Evolutionary conservation across 257 asterid species (phyloP), one percentile per base, ranked within the genome.

Genomic region (Jacaranda copaia): DNA sequence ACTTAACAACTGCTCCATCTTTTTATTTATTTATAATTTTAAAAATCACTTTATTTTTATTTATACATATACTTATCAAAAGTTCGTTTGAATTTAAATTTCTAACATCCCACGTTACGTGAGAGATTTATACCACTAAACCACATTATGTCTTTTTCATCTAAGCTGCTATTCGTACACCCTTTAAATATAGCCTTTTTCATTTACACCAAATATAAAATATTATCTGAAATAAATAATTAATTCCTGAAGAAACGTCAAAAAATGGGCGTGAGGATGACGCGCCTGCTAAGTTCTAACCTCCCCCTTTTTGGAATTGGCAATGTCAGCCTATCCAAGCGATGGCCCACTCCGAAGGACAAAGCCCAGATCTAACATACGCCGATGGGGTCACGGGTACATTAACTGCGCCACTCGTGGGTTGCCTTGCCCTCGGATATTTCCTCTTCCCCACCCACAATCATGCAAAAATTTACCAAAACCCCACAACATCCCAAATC

Each of bases 321-420:
- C 81, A 83, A 61, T 83, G 87, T 86, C 88, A 86, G 89, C 82
- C 85, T 77, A 78, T 83, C 83, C 77, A 53, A 80, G 72, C 46
- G 42, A 61, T 81, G 90, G 75, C 93, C 94, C 94, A 88, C 89
- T 42, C 79, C 5, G 16, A 48, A 83, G 65, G 85, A 84, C 81
- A 81, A 81, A 84, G 85, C 87, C 88, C 87, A 92, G 94, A 84
- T 89, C 93, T 83, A 87, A 81, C 85, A 80, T 80, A 82, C 88
- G 77, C 86, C 85, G 78, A 72, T 77, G 89, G 91, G 90, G 91
- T 92, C 97, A 89, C 94, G 97, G 93, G 93, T 74, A 80, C 87
- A 85, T 85, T 88, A 80, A 93, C 90, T 92, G 88, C 91, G 78
- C 89, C 96, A 86, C 91, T 86, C 92, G 93, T 89, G 93, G 87